Evolutionary conservation across 2,329 filamentous ascomycete genomes (phyloP).

Genomic region (Purpureocillium lavendulum): DNA sequence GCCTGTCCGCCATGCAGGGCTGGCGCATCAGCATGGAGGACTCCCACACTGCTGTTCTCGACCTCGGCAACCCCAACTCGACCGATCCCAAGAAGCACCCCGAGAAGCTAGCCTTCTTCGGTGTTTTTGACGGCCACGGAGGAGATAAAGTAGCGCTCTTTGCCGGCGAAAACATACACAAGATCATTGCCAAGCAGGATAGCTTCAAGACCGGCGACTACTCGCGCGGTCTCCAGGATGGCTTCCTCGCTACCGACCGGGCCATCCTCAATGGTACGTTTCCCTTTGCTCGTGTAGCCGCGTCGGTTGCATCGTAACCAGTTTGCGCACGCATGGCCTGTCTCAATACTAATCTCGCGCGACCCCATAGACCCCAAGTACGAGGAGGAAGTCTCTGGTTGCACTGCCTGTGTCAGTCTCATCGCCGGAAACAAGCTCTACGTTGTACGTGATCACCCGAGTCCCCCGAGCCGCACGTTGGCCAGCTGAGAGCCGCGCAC

Average conservation of each 20-base stretch:
- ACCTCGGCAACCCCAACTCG: constrained; percentile 56
- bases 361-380: constrained; percentile 97
- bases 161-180: constrained; percentile 84
- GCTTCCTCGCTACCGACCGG: constrained; percentile 90
- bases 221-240: constrained; percentile 93
- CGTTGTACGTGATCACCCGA: constrained; percentile 58
- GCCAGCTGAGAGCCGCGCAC: no score
- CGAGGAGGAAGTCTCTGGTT: constrained; percentile 95
- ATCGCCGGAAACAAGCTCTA: constrained; percentile 90
- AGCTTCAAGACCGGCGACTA: constrained; percentile 86
- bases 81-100: constrained; percentile 54
- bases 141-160: constrained; percentile 95
- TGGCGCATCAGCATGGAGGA: constrained; percentile 99
- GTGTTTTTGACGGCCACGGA: constrained; percentile 95
- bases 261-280: constrained; percentile 84
- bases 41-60: constrained; percentile 81
- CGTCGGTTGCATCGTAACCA: background rate
- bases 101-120: constrained; percentile 85
- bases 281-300: background rate
- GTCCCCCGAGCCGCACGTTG: no score
- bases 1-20: constrained; percentile 97
- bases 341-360: no score
- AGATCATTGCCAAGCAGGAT: constrained; percentile 91
- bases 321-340: background rate
- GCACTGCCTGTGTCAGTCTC: constrained; percentile 86